phyloP scores from a whole-genome alignment of 768 basidiomycete species.

The Xerocomellus intermedius region DNA sequence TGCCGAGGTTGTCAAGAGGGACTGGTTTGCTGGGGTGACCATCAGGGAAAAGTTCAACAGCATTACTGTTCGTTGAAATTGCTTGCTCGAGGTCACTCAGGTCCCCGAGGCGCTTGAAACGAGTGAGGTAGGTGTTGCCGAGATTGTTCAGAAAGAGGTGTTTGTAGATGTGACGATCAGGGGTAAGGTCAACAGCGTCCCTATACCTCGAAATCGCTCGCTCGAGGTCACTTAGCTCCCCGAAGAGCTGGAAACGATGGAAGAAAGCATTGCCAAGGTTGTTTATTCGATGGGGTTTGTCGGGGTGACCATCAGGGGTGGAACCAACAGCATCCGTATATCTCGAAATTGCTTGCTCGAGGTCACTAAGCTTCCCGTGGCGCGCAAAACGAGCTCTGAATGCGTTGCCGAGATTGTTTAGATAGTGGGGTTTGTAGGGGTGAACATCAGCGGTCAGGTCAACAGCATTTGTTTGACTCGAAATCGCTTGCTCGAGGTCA shows the following conservation, averaged over 20 bases:
- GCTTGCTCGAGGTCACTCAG: not conserved
- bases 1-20: not conserved
- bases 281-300: not conserved
- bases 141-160: no score
- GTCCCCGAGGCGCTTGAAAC: not conserved
- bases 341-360: slow-evolving; percentile 5
- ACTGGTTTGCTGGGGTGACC: not conserved
- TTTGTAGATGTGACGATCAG: no score
- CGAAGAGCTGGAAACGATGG: no score
- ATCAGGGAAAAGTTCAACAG: not conserved
- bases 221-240: no score
- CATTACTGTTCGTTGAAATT: not conserved
- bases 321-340: not conserved
- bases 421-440: not conserved
- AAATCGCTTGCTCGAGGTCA: not conserved
- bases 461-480: not conserved
- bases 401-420: not conserved
- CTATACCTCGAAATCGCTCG: no score
- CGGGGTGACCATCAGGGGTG: not conserved
- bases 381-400: not conserved
- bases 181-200: no score
- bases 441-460: not conserved
- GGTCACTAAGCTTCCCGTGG: not conserved
- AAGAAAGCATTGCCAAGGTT: no score
- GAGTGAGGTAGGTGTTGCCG: no score